Conservation (phyloP, 176 grass and related monocot genomes). For the Metroxylon sagu region DNA sequence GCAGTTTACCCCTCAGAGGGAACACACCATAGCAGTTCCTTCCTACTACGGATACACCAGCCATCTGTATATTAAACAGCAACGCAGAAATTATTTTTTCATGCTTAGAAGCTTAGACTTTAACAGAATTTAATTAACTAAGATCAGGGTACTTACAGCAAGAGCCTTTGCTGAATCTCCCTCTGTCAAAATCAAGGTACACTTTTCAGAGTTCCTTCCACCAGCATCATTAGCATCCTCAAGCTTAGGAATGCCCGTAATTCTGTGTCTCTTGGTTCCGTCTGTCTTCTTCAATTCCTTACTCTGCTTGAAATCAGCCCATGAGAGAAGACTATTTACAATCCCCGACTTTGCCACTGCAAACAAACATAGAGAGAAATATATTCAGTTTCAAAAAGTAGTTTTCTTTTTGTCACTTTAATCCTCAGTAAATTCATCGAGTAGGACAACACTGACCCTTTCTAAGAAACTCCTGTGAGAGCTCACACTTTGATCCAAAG, state of each 20-base stretch:
- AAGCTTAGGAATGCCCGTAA: constrained; percentile 69
- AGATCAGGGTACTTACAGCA: constrained; percentile 41
- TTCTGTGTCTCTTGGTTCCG: constrained; percentile 58
- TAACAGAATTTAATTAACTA: neutral
- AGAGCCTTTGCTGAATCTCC: constrained; percentile 96
- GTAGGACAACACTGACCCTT: constrained; percentile 26
- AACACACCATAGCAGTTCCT: constrained; percentile 86
- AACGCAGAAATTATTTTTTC: neutral
- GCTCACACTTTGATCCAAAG: constrained; percentile 76
- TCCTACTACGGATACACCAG: constrained; percentile 57
- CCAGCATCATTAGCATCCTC: constrained; percentile 96
- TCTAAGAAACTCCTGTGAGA: constrained; percentile 55
- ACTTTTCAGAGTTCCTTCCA: constrained; percentile 53
- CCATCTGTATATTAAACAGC: constrained; percentile 43
- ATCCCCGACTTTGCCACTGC: constrained; percentile 58
- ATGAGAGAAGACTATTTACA: constrained; percentile 56
- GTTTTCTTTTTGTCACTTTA: too few relatives aligned
- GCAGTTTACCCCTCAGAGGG: constrained; percentile 75
- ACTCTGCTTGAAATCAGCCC: constrained; percentile 83
- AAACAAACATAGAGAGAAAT: neutral
- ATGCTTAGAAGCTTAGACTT: neutral
- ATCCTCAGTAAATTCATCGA: too few relatives aligned
- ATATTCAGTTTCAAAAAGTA: too few relatives aligned
- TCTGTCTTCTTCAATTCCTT: constrained; percentile 95
- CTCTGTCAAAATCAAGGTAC: constrained; percentile 91